phyloP scores from a whole-genome alignment of 371 early-diverging fungal genomes.

The Parasitella parasitica region DNA sequence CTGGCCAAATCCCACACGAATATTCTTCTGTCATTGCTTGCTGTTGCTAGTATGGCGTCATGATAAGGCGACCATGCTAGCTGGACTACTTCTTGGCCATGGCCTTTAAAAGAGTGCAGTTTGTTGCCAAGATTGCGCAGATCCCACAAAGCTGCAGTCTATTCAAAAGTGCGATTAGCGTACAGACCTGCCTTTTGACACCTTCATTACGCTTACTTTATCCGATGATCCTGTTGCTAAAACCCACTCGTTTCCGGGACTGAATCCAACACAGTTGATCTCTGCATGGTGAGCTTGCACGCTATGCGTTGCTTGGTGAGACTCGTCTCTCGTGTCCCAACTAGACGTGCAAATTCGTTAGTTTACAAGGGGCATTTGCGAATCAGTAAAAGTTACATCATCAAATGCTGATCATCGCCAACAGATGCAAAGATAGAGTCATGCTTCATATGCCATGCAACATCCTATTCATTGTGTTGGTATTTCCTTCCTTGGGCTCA shows the following conservation, averaged over 20 bases:
- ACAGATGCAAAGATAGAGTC: conserved; percentile 92
- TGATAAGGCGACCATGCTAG: conserved; percentile 97
- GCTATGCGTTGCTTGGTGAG: conserved; percentile 66
- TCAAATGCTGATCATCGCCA: conserved; percentile 90
- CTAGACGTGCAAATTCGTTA: conserved; percentile 35
- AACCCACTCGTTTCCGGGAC: conserved; percentile 85
- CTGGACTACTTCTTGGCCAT: conserved; percentile 93
- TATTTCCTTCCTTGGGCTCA: neutral
- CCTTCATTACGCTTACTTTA: conserved; percentile 58
- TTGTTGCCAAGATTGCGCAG: conserved; percentile 82
- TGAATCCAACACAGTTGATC: conserved; percentile 94
- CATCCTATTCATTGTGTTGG: conserved; percentile 61
- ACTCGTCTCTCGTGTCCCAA: conserved; percentile 67
- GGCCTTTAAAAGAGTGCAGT: conserved; percentile 83
- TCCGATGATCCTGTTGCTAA: conserved; percentile 96
- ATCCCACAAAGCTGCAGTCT: conserved; percentile 97
- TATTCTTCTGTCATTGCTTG: conserved; percentile 91
- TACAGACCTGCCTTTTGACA: too few species aligned
- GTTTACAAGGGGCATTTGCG: neutral
- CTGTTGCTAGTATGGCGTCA: conserved; percentile 91
- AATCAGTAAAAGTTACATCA: too few species aligned
- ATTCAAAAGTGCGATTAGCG: too few species aligned
- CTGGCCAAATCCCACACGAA: conserved; percentile 95
- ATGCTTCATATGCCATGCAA: conserved; percentile 87
- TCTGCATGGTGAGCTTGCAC: conserved; percentile 91